phyloP scores from a whole-genome alignment of 1,284 basidiomycete genomes.

The Naganishia sp. region DNA sequence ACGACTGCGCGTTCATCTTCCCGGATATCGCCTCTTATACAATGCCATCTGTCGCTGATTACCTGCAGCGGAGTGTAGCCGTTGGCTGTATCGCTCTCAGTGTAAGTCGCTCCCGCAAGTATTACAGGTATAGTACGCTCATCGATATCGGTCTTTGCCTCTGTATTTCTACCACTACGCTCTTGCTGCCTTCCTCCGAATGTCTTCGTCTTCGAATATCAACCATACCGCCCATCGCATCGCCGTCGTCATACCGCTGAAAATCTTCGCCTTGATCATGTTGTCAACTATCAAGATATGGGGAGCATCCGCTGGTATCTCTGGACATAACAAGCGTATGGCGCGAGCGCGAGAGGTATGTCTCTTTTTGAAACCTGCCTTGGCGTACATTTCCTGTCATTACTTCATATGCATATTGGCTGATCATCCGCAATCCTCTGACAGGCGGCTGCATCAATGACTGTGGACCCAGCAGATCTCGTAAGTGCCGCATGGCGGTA shows the following conservation, averaged over 20 bases:
- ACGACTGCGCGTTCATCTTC: background rate
- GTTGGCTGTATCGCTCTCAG: constrained; percentile 24
- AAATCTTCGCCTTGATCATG: background rate
- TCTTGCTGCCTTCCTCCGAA: too few relatives aligned
- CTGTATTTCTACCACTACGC: background rate
- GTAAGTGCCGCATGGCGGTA: background rate
- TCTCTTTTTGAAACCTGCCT: background rate
- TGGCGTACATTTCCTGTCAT: background rate
- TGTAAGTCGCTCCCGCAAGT: background rate
- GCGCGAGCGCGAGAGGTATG: constrained; percentile 14
- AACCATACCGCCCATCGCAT: too few relatives aligned
- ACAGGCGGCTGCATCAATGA: constrained; percentile 18
- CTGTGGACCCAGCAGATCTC: constrained; percentile 17
- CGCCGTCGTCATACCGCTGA: background rate
- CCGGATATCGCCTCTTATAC: background rate
- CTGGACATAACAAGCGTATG: constrained; percentile 23
- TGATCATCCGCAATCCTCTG: too few relatives aligned
- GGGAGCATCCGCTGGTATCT: constrained; percentile 22
- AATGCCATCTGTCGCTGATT: constrained; percentile 23
- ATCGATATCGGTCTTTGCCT: background rate
- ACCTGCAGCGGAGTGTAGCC: constrained; percentile 19
- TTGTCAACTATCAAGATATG: constrained; percentile 7
- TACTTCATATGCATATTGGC: background rate
- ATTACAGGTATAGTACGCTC: background rate
- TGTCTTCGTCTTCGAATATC: background rate